Conservation (phyloP, 164 flowering plant species). For the Cinnamomum micranthum region DNA sequence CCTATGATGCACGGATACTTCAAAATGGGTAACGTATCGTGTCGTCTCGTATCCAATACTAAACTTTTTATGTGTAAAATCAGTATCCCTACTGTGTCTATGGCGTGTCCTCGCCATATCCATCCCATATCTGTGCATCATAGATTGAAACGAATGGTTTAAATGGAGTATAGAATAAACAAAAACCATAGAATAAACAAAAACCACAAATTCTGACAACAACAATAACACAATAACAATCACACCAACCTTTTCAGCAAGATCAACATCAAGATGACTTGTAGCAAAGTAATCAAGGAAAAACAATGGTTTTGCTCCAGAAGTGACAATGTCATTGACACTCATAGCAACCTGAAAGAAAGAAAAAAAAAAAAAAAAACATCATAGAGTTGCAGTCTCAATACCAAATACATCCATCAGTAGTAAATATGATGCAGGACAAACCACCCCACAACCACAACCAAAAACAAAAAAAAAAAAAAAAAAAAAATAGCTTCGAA, state of each 20-base stretch:
- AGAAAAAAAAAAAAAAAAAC: neutral
- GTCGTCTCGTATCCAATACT: no score
- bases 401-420: neutral
- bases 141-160: neutral
- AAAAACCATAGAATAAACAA: neutral
- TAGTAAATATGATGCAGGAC: neutral
- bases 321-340: constrained; percentile 93
- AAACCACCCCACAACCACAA: no score
- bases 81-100: no score
- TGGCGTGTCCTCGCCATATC: no score
- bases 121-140: no score
- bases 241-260: constrained; percentile 79
- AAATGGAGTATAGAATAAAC: neutral
- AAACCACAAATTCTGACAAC: neutral
- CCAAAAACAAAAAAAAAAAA: no score
- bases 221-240: neutral
- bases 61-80: no score
- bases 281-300: constrained; percentile 98
- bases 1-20: no score
- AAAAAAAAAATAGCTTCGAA: no score
- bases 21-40: no score
- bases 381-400: neutral
- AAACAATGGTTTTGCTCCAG: constrained; percentile 94
- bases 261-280: constrained; percentile 93
- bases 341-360: constrained; percentile 91